Evolutionary conservation across 352 stramenopile species (phyloP).

Genomic region (Globisporangium viniferum): DNA sequence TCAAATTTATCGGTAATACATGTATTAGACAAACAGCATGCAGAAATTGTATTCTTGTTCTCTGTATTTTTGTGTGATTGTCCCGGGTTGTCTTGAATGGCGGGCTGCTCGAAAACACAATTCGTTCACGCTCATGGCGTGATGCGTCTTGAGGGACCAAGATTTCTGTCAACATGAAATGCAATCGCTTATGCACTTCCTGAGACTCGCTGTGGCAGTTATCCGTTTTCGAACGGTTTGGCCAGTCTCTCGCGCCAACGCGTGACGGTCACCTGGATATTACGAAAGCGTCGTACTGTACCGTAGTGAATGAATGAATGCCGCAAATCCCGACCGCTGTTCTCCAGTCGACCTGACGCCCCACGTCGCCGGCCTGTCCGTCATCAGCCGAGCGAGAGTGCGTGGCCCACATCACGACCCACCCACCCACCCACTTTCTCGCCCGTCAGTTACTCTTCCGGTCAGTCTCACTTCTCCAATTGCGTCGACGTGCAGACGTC

Average conservation of each 20-base stretch:
- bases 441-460: neutral
- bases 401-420: neutral
- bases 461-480: constrained; percentile 12
- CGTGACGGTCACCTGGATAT: constrained; percentile 3
- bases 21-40: too few species aligned
- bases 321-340: constrained; percentile 7
- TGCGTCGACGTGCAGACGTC: neutral
- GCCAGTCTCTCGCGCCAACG: neutral
- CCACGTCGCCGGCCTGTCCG: neutral
- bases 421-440: too few species aligned
- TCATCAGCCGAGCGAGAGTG: neutral
- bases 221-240: neutral
- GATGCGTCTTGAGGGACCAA: too few species aligned
- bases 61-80: too few species aligned
- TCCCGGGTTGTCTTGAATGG: too few species aligned
- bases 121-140: too few species aligned
- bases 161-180: too few species aligned
- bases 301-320: neutral
- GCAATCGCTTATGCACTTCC: neutral
- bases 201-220: neutral
- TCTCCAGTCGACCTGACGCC: constrained; percentile 4
- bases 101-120: too few species aligned
- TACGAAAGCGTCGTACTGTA: neutral
- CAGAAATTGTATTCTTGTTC: too few species aligned
- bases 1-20: too few species aligned